A percentile compares a stretch with the other conserved stretches of the same genome.
phyloP scores from a whole-genome alignment of 2,329 filamentous ascomycete genomes.

The Aspergillus puulaauensis region DNA sequence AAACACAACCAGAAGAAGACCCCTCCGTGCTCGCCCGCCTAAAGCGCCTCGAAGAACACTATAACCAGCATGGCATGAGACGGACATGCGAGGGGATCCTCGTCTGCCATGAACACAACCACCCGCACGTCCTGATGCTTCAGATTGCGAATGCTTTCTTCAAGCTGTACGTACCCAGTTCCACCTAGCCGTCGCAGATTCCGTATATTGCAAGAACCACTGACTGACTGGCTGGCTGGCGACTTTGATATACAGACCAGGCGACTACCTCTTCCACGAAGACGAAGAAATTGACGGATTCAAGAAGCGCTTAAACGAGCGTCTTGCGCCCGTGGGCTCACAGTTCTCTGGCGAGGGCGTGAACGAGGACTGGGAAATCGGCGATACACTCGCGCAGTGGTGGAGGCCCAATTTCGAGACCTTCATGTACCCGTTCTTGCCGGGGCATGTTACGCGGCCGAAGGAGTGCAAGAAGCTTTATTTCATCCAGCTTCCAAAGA shows the following conservation, averaged over 20 bases:
- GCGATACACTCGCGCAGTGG: constrained; percentile 95
- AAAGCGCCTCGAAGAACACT: constrained; percentile 95
- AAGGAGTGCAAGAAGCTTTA: constrained; percentile 99
- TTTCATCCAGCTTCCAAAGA: constrained; percentile 89
- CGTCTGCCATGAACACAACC: constrained; percentile 98
- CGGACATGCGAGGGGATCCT: constrained; percentile 95
- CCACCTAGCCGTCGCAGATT: not conserved
- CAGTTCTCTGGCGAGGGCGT: constrained; percentile 79
- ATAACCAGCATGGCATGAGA: constrained; percentile 87
- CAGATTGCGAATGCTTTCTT: constrained; percentile 99
- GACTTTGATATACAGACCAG: constrained; percentile 58
- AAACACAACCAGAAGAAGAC: constrained; percentile 96
- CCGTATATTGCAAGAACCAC: not conserved
- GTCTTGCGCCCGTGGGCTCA: constrained; percentile 86
- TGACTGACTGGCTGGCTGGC: not conserved
- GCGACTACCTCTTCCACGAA: constrained; percentile 83
- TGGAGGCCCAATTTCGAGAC: constrained; percentile 99
- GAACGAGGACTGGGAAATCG: constrained; percentile 91
- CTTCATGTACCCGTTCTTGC: constrained; percentile 99
- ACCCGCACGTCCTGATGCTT: constrained; percentile 97
- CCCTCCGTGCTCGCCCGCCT: constrained; percentile 90
- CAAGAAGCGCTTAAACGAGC: constrained; percentile 87
- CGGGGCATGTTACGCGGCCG: constrained; percentile 89
- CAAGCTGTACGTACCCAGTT: constrained; percentile 63
- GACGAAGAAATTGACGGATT: constrained; percentile 95